Conservation (phyloP, 2,329 filamentous ascomycete species). For the Diaporthe vexans region DNA sequence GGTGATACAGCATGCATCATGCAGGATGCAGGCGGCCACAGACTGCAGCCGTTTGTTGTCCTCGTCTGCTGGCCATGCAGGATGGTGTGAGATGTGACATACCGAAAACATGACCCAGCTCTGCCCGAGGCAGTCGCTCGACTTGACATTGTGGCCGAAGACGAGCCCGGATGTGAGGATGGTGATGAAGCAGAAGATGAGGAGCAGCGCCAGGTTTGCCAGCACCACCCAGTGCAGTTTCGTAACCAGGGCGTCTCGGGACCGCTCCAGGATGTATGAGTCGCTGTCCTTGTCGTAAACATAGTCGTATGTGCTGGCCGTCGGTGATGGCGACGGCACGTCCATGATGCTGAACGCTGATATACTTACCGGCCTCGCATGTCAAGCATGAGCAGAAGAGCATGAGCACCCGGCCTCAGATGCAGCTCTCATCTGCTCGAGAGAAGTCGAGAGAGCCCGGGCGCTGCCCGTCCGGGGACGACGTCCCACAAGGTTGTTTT, state of each 20-base stretch:
- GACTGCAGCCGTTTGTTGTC: slow-evolving; percentile 24
- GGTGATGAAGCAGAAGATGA: slow-evolving; percentile 40
- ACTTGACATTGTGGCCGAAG: slow-evolving; percentile 34
- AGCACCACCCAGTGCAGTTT: slow-evolving; percentile 35
- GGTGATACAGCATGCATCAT: background rate
- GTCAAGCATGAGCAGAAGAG: background rate
- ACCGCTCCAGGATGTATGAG: background rate
- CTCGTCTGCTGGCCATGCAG: slow-evolving; percentile 23
- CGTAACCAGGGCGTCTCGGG: background rate
- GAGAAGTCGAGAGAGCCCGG: background rate
- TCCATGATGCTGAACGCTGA: slow-evolving; percentile 32
- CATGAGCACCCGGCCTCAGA: background rate
- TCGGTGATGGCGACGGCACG: slow-evolving; percentile 28
- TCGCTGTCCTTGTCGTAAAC: slow-evolving; percentile 39
- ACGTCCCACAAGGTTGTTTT: slow-evolving; percentile 11
- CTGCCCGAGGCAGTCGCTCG: slow-evolving; percentile 38
- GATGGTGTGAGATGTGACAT: slow-evolving; percentile 28
- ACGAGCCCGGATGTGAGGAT: slow-evolving; percentile 38
- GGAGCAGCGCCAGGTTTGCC: slow-evolving; percentile 29
- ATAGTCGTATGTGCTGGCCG: slow-evolving; percentile 34
- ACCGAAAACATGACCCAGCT: slow-evolving; percentile 43
- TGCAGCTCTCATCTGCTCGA: background rate
- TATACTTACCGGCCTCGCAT: slow-evolving; percentile 6
- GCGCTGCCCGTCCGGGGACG: background rate
- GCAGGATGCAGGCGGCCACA: slow-evolving; percentile 6